Evolutionary conservation across 495 filamentous ascomycete genomes (phyloP), one percentile per base, ranked within the genome.

Genomic region (Hypoxylon intermedium): DNA sequence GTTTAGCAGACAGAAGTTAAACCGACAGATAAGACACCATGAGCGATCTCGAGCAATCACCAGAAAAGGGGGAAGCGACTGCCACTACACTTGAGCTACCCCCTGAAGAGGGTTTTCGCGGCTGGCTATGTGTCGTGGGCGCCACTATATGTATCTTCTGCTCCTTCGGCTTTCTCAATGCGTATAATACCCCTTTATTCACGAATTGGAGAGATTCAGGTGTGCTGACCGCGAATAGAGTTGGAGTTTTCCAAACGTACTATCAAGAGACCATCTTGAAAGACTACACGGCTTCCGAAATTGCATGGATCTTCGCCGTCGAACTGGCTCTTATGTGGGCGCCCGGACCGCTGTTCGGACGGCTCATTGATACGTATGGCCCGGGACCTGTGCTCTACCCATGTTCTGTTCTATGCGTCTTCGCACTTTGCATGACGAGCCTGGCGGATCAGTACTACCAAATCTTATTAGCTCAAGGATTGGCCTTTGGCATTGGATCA

Each of bases 231-330:
- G 7, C 24, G 7, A 26, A 3, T 7, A 26, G 24, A 26, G 7
- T 74, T 36, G 73, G 72, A 13, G 65, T 73, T 5, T 74, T 61
- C 18, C 43, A 55, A 26, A 30, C 38, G n/a, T 38, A 38, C 18
- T 75, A 75, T 55, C 54, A 74, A 53, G 63, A 60, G 9, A 60
- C 44, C 11, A 12, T 40, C 15, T 70, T 76, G 1, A 23, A 38
- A 3, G 20, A 63, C 5, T 69, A 75, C 31, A 55, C 46, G 7
- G 40, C 70, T 0, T 73, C 67, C 11, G 53, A 63, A 0, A 72
- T 77, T 21, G 62, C 73, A 38, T 77, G 73, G 74, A 72, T 75
- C 24, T 69, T 75, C 42, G 56, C 74, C 23, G 41, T 75, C 9
- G 72, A 75, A n/a, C 23, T 47, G 11, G 28, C 45, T 16, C 42